Conservation (phyloP, 208 protist genomes). For the Balamuthia mandrillaris region DNA sequence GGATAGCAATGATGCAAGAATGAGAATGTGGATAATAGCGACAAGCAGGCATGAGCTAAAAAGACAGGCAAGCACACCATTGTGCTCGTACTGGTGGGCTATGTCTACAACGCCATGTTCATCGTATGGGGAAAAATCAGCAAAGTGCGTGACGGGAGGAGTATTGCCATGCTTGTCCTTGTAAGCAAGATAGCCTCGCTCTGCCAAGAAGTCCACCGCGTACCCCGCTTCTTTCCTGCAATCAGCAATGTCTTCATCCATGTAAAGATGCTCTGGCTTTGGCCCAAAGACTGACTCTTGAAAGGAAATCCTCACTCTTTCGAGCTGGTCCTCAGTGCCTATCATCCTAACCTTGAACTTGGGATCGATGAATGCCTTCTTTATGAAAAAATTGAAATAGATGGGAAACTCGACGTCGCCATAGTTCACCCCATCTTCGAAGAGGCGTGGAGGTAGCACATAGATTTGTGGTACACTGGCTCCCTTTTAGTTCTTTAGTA, state of each 20-base stretch:
- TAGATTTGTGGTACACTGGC: constrained; percentile 37
- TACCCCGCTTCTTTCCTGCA: constrained; percentile 22
- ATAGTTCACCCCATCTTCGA: constrained; percentile 28
- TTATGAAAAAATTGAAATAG: constrained; percentile 62
- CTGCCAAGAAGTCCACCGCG: constrained; percentile 41
- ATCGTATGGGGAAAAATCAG: constrained; percentile 21
- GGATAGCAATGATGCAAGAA: neutral
- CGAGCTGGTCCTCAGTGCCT: constrained; percentile 21
- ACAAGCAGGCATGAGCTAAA: no score
- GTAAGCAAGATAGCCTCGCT: constrained; percentile 9
- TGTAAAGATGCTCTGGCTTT: constrained; percentile 34
- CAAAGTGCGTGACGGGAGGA: constrained; percentile 15
- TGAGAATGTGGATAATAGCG: neutral
- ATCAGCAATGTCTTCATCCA: constrained; percentile 23
- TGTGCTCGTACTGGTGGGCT: neutral
- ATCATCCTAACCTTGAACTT: constrained; percentile 34
- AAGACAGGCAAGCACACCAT: neutral
- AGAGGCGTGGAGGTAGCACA: constrained; percentile 51
- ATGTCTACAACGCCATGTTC: constrained; percentile 27
- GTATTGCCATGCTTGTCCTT: neutral
- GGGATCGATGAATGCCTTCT: constrained; percentile 40
- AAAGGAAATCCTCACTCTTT: constrained; percentile 41
- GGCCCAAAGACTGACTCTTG: constrained; percentile 57
- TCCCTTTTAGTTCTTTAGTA: neutral
- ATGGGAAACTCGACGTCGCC: constrained; percentile 61